Conservation (phyloP, 2,329 filamentous ascomycete genomes). For the Aspergillus viridinutans region DNA sequence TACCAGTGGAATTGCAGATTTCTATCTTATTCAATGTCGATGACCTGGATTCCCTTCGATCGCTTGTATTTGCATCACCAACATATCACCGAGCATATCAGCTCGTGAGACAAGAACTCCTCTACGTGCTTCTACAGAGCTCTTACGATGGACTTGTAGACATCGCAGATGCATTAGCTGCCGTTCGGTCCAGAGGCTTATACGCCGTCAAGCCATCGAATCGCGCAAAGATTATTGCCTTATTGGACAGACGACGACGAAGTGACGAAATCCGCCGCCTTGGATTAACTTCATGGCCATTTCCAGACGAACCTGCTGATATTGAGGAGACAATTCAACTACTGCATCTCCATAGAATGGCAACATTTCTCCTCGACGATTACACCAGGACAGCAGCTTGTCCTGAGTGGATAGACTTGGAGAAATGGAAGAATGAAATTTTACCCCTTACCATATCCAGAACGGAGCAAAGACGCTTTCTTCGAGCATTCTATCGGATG, state of each 20-base stretch:
- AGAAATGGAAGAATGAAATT: constrained; percentile 1
- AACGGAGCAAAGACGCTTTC: constrained; percentile 9
- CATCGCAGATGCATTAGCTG: constrained; percentile 15
- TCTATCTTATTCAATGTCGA: constrained; percentile 9
- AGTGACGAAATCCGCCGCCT: constrained; percentile 11
- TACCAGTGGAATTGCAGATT: constrained; percentile 16
- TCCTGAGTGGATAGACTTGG: neutral
- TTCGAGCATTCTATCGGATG: constrained; percentile 16
- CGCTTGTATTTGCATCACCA: constrained; percentile 13
- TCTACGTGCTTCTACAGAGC: neutral
- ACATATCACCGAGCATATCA: constrained; percentile 12
- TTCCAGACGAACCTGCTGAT: constrained; percentile 1
- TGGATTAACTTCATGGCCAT: neutral
- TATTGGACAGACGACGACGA: constrained; percentile 16
- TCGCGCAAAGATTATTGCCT: constrained; percentile 10
- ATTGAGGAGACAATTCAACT: constrained; percentile 8
- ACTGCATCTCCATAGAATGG: constrained; percentile 2
- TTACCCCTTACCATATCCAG: constrained; percentile 5
- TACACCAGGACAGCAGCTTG: neutral
- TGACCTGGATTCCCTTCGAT: constrained; percentile 11
- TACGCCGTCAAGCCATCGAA: neutral
- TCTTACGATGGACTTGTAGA: constrained; percentile 9
- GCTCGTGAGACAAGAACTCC: constrained; percentile 2
- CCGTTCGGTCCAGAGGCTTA: constrained; percentile 15
- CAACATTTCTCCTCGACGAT: constrained; percentile 7